Evolutionary conservation across 352 stramenopile genomes (phyloP).

Genomic region (Globisporangium spiculum): DNA sequence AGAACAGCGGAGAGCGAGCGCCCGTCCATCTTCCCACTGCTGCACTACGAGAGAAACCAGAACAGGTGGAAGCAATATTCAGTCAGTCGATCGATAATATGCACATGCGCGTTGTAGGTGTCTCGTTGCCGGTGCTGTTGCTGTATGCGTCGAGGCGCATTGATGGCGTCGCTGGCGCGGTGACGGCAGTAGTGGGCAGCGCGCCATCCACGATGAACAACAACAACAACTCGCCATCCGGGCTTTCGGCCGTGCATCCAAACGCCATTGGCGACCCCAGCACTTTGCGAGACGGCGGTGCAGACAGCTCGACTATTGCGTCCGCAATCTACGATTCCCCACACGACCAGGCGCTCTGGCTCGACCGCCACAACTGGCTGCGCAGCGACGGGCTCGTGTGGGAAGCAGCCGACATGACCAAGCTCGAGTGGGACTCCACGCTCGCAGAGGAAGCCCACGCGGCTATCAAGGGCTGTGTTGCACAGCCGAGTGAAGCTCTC

Average conservation of each 20-base stretch:
- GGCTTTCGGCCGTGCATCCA: background rate
- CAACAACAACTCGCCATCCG: no score
- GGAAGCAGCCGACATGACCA: slow-evolving; percentile 8
- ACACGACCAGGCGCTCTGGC: slow-evolving; percentile 16
- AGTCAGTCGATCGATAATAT: background rate
- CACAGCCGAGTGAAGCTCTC: background rate
- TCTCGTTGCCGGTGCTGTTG: background rate
- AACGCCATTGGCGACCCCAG: background rate
- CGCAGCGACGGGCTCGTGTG: slow-evolving; percentile 20
- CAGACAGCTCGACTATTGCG: background rate
- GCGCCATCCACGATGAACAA: no score
- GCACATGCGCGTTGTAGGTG: background rate
- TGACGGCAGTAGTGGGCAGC: no score
- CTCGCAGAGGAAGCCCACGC: slow-evolving; percentile 13
- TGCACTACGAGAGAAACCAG: background rate
- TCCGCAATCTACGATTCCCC: slow-evolving; percentile 5
- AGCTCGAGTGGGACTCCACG: slow-evolving; percentile 13
- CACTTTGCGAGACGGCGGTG: no score
- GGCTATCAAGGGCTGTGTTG: slow-evolving; percentile 13
- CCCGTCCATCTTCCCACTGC: background rate
- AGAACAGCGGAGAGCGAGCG: background rate
- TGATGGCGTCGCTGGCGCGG: background rate
- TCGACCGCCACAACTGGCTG: slow-evolving; percentile 21
- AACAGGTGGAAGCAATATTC: background rate
- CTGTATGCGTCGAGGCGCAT: no score